Evolutionary conservation across 176 grass and related monocot species (phyloP).

Genomic region (Rhynchospora pubera): DNA sequence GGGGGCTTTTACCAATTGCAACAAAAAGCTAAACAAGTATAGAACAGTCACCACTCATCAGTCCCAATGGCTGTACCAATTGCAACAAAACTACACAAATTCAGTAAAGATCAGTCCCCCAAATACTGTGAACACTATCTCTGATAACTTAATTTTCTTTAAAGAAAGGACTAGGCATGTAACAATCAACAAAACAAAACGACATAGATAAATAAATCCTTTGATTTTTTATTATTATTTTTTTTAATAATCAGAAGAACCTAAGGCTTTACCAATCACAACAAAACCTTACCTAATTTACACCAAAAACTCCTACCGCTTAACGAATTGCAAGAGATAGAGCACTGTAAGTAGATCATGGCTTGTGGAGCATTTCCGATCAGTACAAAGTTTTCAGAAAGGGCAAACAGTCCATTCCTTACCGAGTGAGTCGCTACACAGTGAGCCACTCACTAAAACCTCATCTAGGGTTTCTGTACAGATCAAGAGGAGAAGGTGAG

Average conservation of each 20-base stretch:
- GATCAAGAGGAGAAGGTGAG: background rate
- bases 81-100: too few species aligned
- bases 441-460: background rate
- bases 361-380: background rate
- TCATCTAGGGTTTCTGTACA: background rate
- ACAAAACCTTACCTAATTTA: background rate
- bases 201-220: too few species aligned
- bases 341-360: slow-evolving; percentile 1
- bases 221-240: too few species aligned
- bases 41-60: too few species aligned
- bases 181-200: too few species aligned
- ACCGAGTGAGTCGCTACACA: background rate
- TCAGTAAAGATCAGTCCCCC: too few species aligned
- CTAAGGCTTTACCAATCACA: background rate
- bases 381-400: slow-evolving; percentile 2
- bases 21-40: background rate
- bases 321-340: background rate
- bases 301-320: background rate
- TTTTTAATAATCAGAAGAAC: too few species aligned
- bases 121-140: too few species aligned
- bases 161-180: too few species aligned
- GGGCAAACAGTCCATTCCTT: background rate
- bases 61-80: too few species aligned
- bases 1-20: background rate
- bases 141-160: too few species aligned